Base-by-base conservation (phyloP, 1,284 basidiomycete species). In the Cryptococcus hybrid region DNA sequence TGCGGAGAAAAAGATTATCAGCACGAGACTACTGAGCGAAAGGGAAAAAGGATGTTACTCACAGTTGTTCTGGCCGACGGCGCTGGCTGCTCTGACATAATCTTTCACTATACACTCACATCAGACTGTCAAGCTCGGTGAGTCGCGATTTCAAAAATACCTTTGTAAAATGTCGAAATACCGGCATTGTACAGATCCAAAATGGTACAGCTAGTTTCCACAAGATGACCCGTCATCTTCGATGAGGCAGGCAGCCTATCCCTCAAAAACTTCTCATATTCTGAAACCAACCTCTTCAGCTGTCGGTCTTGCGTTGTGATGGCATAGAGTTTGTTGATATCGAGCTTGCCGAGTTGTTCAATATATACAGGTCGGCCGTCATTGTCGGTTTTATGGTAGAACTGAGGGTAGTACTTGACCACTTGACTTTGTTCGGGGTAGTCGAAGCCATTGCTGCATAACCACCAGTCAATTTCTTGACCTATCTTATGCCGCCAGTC, bases 191-290 rank as follows among this genome's bases (percentile, higher is more conserved):
- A 79, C 60, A 99, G 85, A 77, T 99, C 95, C 79, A 99, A 85
- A 82, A 99, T 95, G 58, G 95, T 98, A 85, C 94, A 98, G 57
- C 87, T 91, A n/a, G 94, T 98, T 80, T 98, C 94, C 75, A 99
- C 88, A 57, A 91, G 87, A 77, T 94, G 86, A 2, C 92, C 92
- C 54, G 81, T 77, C 6, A 84, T 82, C 42, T 79, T 78, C 1
- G 67, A 69, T 80, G 90, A 94, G 4, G 92, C 90, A 42, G 93
- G 91, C 39, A 97, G 83, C 46, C 92, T 88, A 55, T 87, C 82
- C 38, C 77, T 78, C 64, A 92, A 80, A 82, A 89, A 94, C 71
- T 87, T 88, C 79, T 99, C 95, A 84, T 99, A 99, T 79, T 97
- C 94, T 74, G 83, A 83, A 39, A 98, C 90, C 70, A 99, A 88